A percentile compares a stretch with the other conserved stretches of the same genome.
phyloP scores from a whole-genome alignment of 108 stramenopile genomes.

The Mediolabrus comicus region DNA sequence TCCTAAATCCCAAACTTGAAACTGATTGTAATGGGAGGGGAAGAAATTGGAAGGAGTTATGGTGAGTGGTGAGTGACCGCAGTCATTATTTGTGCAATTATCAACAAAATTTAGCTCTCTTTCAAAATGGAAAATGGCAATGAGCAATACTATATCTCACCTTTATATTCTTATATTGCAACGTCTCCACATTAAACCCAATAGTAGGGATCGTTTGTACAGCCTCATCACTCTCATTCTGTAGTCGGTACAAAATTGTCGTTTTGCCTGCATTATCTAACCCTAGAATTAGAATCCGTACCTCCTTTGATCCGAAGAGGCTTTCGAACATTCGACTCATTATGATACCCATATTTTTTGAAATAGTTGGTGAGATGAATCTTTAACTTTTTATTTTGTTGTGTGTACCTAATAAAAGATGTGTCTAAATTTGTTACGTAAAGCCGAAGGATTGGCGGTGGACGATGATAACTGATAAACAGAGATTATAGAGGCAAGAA shows the following conservation, averaged over 20 bases:
- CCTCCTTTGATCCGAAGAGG: slow-evolving; percentile 97
- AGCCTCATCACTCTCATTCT: slow-evolving; percentile 92
- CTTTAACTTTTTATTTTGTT: too few relatives aligned
- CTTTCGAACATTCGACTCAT: slow-evolving; percentile 91
- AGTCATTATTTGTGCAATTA: neutral
- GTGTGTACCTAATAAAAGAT: too few relatives aligned
- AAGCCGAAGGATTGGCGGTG: too few relatives aligned
- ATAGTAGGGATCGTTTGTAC: slow-evolving; percentile 99
- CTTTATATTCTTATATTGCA: slow-evolving; percentile 99
- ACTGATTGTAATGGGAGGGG: slow-evolving; percentile 47
- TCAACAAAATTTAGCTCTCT: neutral
- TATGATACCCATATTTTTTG: slow-evolving; percentile 90
- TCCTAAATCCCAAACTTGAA: slow-evolving; percentile 99
- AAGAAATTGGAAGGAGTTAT: too few relatives aligned
- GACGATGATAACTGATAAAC: too few relatives aligned
- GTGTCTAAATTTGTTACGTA: too few relatives aligned
- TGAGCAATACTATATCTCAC: too few relatives aligned
- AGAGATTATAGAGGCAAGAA: too few relatives aligned
- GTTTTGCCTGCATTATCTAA: slow-evolving; percentile 99
- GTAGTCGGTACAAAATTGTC: slow-evolving; percentile 93
- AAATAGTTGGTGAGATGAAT: too few relatives aligned
- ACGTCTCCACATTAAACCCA: slow-evolving; percentile 98
- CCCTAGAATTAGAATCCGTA: slow-evolving; percentile 97
- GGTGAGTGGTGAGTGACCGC: neutral
- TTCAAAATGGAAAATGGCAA: too few relatives aligned